Conservation (phyloP, 495 filamentous ascomycete species). For the Tuber brumale region DNA sequence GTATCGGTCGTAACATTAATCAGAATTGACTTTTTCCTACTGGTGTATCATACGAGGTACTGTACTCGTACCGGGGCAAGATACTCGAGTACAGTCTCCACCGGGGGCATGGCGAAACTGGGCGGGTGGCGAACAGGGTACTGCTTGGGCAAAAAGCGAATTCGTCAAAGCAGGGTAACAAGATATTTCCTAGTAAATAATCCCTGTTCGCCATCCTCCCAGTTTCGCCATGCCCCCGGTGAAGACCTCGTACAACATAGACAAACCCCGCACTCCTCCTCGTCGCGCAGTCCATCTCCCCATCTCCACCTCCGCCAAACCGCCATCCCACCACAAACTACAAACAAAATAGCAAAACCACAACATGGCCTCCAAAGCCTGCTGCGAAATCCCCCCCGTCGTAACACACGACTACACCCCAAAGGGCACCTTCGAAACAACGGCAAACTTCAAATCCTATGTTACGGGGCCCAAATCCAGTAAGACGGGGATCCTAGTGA, state of each 20-base stretch:
- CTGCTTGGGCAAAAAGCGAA: no score
- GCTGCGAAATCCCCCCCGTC: slow-evolving; percentile 67
- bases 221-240: no score
- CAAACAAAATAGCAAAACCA: neutral
- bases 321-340: neutral
- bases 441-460: slow-evolving; percentile 65
- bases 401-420: slow-evolving; percentile 54
- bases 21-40: neutral
- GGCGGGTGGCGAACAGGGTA: no score
- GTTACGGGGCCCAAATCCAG: slow-evolving; percentile 55
- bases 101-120: no score
- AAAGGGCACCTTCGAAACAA: slow-evolving; percentile 60
- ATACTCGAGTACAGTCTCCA: no score
- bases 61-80: no score
- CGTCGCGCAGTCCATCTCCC: neutral
- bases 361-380: slow-evolving; percentile 52
- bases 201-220: no score
- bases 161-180: no score
- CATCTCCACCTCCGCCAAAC: neutral
- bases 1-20: neutral
- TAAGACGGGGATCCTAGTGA: slow-evolving; percentile 54
- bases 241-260: no score
- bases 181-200: no score
- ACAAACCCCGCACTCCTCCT: slow-evolving; percentile 1
- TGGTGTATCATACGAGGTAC: neutral